phyloP scores from a whole-genome alignment of 768 basidiomycete species.

The Tylopilus subfusipes region DNA sequence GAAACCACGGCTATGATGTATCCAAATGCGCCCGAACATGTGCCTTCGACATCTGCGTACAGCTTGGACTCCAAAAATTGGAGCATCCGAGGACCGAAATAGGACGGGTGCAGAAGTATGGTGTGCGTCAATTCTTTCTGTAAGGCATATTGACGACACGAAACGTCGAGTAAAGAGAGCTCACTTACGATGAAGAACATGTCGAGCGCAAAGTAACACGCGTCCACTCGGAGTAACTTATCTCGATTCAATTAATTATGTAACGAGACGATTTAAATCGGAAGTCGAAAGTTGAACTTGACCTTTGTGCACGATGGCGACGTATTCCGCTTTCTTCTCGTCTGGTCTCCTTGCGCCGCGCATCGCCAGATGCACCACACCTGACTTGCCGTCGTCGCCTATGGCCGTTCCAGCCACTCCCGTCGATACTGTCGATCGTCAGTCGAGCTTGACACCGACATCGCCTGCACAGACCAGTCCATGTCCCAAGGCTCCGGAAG shows the following conservation, averaged over 20 bases:
- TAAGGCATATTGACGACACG: neutral
- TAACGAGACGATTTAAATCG: slow-evolving; percentile 14
- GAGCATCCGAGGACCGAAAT: slow-evolving; percentile 95
- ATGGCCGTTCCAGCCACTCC: slow-evolving; percentile 16
- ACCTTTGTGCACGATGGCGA: slow-evolving; percentile 31
- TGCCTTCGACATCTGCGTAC: slow-evolving; percentile 95
- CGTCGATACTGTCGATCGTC: slow-evolving; percentile 35
- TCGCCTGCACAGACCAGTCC: slow-evolving; percentile 25
- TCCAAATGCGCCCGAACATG: slow-evolving; percentile 92
- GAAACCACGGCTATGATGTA: slow-evolving; percentile 92
- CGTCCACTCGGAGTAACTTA: too few relatives aligned
- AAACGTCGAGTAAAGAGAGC: neutral
- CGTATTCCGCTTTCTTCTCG: slow-evolving; percentile 67
- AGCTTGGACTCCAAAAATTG: slow-evolving; percentile 91
- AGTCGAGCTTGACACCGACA: slow-evolving; percentile 38
- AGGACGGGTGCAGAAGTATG: slow-evolving; percentile 95
- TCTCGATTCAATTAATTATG: too few relatives aligned
- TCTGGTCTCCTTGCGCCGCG: slow-evolving; percentile 62
- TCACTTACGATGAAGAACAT: slow-evolving; percentile 74
- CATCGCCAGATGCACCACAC: slow-evolving; percentile 22
- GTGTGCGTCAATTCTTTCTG: slow-evolving; percentile 98
- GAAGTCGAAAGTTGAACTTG: slow-evolving; percentile 20
- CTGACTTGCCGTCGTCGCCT: slow-evolving; percentile 26
- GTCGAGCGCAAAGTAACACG: slow-evolving; percentile 1
- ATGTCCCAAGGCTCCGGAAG: slow-evolving; percentile 22